Percentiles rank a stretch among this genome's conserved stretches.
phyloP scores from a whole-genome alignment of 1,284 basidiomycete genomes.

The Erythrobasidium hasegawianum region DNA sequence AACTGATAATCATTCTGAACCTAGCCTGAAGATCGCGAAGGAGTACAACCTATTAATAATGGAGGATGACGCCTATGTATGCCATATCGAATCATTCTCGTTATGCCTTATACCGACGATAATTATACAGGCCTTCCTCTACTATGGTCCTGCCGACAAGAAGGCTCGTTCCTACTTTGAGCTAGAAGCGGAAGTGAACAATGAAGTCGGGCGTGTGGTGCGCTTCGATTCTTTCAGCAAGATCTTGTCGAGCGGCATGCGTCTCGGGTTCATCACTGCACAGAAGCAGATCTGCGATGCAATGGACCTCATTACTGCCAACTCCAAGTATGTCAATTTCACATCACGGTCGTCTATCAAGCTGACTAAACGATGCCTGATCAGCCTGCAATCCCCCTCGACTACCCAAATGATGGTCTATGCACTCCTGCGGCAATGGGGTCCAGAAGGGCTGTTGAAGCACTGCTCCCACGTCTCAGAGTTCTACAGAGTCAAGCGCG shows the following conservation, averaged over 20 bases:
- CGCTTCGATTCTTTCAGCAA: conserved; percentile 87
- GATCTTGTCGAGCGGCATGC: conserved; percentile 66
- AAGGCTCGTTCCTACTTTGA: conserved; percentile 68
- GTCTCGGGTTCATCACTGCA: conserved; percentile 74
- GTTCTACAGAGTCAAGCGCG: conserved; percentile 75
- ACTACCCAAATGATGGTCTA: conserved; percentile 73
- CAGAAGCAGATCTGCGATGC: conserved; percentile 68
- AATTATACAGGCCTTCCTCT: conserved; percentile 56
- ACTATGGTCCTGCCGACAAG: conserved; percentile 55
- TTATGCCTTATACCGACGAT: conserved; percentile 50
- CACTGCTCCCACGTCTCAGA: conserved; percentile 66
- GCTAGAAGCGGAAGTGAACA: conserved; percentile 57
- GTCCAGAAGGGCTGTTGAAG: conserved; percentile 62
- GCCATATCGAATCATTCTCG: conserved; percentile 45
- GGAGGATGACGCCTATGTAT: conserved; percentile 76
- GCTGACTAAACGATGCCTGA: too few relatives aligned
- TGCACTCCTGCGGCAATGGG: conserved; percentile 67
- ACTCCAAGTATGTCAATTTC: conserved; percentile 42
- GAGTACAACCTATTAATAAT: conserved; percentile 77
- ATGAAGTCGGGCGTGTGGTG: conserved; percentile 62
- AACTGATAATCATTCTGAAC: conserved; percentile 61
- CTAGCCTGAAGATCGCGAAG: conserved; percentile 68
- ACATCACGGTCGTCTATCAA: too few relatives aligned
- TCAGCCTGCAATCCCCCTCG: conserved; percentile 46
- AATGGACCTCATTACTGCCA: conserved; percentile 65